Base-by-base conservation (phyloP, 2,329 filamentous ascomycete genomes). In the Fusarium sp. region DNA sequence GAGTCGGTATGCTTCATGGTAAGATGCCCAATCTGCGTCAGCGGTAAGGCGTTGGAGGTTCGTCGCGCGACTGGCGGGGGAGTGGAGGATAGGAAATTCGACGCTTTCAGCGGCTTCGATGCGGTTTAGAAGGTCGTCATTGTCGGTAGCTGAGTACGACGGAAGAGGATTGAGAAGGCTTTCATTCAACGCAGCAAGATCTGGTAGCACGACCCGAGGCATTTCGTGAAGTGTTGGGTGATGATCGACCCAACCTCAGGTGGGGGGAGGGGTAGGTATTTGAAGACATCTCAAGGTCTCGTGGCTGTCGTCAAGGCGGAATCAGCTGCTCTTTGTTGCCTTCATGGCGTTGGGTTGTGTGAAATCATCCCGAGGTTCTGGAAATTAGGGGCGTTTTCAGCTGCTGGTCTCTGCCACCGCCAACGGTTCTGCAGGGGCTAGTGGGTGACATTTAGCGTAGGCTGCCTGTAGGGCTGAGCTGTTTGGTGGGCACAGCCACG, bases 31-130 rank as follows among this genome's bases (percentile, higher is more conserved):
- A n/a, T 63, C 56, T 7, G 49, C 38, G 10, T 52, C 29, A 12
- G 27, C 38, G 4, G 42, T 42, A 31, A 69, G 44, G 13, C 29
- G 50, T 13, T 56, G 42, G 6, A 58, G 12, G 22, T 56, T 29
- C 8, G 44, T 33, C 2, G 47, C n/a, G 25, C 44, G 42, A 15
- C 47, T 33, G 33, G 25, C 46, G 3, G 73, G 70, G 6, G 56
- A 60, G n/a, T 56, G 36, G 0, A 71, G 63, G 41, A 78, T 76
- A n/a, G 76, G 76, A 3, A 78, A 61, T 7, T 68, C 49, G 44
- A 78, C 47, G 41, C 31, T 36, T 4, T 68, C 17, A 3, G 74
- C 54, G 18, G 64, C 63, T 53, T 76, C 74, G 54, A 78, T 71
- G 12, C 74, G 74, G n/a, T 20, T 54, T 10, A 59, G 22, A 27